Percentiles rank a stretch among this genome's conserved stretches.
Evolutionary conservation across 1,284 basidiomycete genomes (phyloP).

Genomic region (Crucibulum parvulum): DNA sequence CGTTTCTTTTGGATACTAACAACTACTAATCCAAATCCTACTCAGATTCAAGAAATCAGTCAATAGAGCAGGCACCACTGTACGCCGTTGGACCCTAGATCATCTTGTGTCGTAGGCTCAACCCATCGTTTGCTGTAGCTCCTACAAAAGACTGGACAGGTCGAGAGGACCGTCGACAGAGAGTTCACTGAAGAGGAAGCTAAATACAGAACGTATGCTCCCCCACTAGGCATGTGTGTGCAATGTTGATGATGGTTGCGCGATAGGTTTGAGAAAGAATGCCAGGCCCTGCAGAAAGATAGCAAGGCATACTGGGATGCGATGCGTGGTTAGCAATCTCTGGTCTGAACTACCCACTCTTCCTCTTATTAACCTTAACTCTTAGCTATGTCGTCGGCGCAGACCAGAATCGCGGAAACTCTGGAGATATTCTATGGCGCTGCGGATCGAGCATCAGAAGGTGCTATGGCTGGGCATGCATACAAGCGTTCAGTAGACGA

Average conservation of each 20-base stretch:
- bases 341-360: too few species aligned
- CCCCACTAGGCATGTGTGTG: background rate
- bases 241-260: background rate
- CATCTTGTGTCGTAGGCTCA: background rate
- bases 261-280: slow-evolving; percentile 91
- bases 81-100: slow-evolving; percentile 42
- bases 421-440: slow-evolving; percentile 94
- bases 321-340: slow-evolving; percentile 49
- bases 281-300: slow-evolving; percentile 91
- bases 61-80: slow-evolving; percentile 90
- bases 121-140: slow-evolving; percentile 53
- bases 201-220: slow-evolving; percentile 86
- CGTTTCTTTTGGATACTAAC: background rate
- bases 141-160: slow-evolving; percentile 97
- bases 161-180: slow-evolving; percentile 93
- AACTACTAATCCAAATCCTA: slow-evolving; percentile 4
- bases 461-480: slow-evolving; percentile 96
- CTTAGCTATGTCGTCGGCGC: slow-evolving; percentile 89
- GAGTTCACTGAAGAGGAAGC: slow-evolving; percentile 94
- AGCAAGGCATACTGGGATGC: slow-evolving; percentile 95
- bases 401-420: slow-evolving; percentile 94
- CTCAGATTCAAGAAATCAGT: slow-evolving; percentile 93
- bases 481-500: slow-evolving; percentile 97
- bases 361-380: background rate
- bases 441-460: slow-evolving; percentile 84